phyloP scores from a whole-genome alignment of 768 basidiomycete genomes.

The Coprinopsis cinerea region DNA sequence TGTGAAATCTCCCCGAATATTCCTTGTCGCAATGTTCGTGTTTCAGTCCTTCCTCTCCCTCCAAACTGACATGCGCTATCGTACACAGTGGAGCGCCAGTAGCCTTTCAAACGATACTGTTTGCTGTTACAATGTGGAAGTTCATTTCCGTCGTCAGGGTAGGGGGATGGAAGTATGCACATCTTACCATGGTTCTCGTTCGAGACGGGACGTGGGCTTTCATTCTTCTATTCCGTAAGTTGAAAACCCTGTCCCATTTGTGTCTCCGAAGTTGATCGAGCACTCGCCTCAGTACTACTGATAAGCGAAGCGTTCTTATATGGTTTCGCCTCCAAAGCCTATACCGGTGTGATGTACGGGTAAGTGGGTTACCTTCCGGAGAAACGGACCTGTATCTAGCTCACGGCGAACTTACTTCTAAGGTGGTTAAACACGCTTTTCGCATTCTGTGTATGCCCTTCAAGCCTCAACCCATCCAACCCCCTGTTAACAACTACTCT shows the following conservation, averaged over 20 bases:
- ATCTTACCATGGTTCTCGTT: conserved; percentile 33
- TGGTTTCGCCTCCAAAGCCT: conserved; percentile 5
- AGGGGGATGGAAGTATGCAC: conserved; percentile 36
- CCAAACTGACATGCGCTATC: background rate
- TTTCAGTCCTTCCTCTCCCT: background rate
- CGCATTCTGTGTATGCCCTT: conserved; percentile 1
- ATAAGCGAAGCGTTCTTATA: conserved; percentile 1
- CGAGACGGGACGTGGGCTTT: conserved; percentile 42
- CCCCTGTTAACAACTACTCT: background rate
- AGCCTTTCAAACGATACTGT: conserved; percentile 33
- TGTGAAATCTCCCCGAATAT: conserved; percentile 18
- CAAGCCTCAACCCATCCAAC: background rate
- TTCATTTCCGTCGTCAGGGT: conserved; percentile 26
- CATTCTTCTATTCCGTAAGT: conserved; percentile 32
- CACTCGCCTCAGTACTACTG: background rate
- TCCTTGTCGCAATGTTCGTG: conserved; percentile 27
- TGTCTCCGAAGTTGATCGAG: background rate
- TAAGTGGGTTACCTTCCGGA: background rate
- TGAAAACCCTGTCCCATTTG: background rate
- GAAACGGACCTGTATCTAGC: background rate
- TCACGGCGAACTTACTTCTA: background rate
- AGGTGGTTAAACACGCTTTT: conserved; percentile 7
- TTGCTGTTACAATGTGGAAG: conserved; percentile 32
- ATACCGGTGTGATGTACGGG: conserved; percentile 5
- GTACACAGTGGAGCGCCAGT: conserved; percentile 16